Percentiles rank a stretch among this genome's conserved stretches.
Evolutionary conservation across 257 asterid species (phyloP).

Genomic region (Gardenia jasminoides): DNA sequence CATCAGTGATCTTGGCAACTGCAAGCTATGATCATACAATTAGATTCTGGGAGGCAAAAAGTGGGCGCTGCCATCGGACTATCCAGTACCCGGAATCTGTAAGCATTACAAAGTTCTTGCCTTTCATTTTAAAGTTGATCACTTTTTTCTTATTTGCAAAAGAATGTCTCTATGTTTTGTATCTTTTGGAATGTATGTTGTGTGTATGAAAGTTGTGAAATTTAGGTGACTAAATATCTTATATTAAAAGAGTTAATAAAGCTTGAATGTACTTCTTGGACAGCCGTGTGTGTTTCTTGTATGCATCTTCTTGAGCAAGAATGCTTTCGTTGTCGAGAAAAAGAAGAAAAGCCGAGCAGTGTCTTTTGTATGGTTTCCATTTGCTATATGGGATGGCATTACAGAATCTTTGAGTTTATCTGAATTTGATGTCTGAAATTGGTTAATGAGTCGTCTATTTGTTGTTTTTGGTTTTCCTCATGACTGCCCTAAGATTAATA

Average conservation of each 20-base stretch:
- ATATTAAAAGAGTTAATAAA: background rate
- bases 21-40: conserved; percentile 99
- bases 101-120: conserved; percentile 14
- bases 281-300: background rate
- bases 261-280: background rate
- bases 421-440: background rate
- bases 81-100: conserved; percentile 97
- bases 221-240: background rate
- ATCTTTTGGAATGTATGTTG: background rate
- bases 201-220: background rate
- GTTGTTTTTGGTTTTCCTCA: background rate
- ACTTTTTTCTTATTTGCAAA: background rate
- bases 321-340: background rate
- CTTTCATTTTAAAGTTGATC: background rate
- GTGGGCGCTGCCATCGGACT: conserved; percentile 87
- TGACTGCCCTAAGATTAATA: background rate
- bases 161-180: background rate
- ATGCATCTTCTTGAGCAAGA: background rate
- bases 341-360: background rate
- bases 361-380: background rate
- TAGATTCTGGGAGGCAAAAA: conserved; percentile 94
- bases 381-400: background rate
- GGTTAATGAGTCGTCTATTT: background rate
- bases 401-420: background rate
- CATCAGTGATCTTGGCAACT: conserved; percentile 92